Evolutionary conservation across 148 eudicot species (phyloP), one percentile per base, ranked within the genome.

Genomic region (Camellia lanceoleosa): DNA sequence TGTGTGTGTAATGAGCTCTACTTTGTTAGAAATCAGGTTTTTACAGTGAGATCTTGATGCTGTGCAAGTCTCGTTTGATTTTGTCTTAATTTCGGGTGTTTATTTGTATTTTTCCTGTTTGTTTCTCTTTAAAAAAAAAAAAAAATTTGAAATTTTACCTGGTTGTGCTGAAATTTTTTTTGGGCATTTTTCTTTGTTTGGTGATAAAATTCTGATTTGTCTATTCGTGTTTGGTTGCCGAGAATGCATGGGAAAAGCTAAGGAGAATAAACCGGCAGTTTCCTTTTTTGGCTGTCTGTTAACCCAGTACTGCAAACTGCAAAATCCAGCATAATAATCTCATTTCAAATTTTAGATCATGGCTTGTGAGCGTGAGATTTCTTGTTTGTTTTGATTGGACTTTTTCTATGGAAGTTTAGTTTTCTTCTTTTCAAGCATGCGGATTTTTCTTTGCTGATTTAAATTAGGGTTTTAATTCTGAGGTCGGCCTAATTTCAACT

Each of bases 41-140:
- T 4, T 30, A 13, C 23, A 2, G 41, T 69, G 79, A 79, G 75
- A 63, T 85, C 87, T 75, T 76, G 58, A 42, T 38, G 54, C 18
- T 46, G 20, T 47, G 52, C 66, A 46, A 41, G 71, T 19, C 56
- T 69, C n/a, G 68, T 79, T 69, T 41, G 16, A 41, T 38, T 61
- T 19, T 41, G 1, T 67, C 0, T 55, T 20, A 3, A 13, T 80
- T 74, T 74, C 61, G 5, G 7, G 3, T 4, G 44, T 54, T 72
- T 72, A 20, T 15, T 56, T 72, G 18, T 74, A n/a, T 13, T 16
- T 59, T 77, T 7, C 44, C 44, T 56, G 13, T 9, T 15, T 54
- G 20, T 73, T 30, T 30, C 38, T 30, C 38, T 30, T 30, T 30
- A 30, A 30, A 30, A 30, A 30, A 30, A 30, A 30, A 1, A 30